A percentile compares a stretch with the other conserved stretches of the same genome.
These are phyloP conservation scores for Acanthamoeba quina DNA, from an alignment of 208 protist genomes.

Conservation along the genomic window DNA sequence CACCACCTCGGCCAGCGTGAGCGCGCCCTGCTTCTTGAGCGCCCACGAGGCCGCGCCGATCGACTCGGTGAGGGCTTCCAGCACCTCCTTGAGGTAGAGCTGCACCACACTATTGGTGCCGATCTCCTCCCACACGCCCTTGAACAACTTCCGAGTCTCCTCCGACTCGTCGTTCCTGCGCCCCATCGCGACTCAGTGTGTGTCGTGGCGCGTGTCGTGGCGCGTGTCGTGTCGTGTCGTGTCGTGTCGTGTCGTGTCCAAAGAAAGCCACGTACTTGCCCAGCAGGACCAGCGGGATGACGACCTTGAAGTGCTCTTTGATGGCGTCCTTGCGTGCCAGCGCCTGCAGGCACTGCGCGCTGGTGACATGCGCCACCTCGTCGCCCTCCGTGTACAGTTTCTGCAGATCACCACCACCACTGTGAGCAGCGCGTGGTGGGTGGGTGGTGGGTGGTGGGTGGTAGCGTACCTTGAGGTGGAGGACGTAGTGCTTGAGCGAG, in stretches of 20 bases:
- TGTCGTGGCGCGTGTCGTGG: background rate
- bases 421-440: background rate
- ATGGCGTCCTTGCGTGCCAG: slow-evolving; percentile 56
- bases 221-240: too few species aligned
- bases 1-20: slow-evolving; percentile 58
- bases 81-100: slow-evolving; percentile 72
- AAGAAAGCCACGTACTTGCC: slow-evolving; percentile 20
- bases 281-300: slow-evolving; percentile 55
- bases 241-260: too few species aligned
- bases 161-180: slow-evolving; percentile 67
- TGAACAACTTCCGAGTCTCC: slow-evolving; percentile 51
- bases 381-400: slow-evolving; percentile 70
- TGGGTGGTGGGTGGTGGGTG: background rate
- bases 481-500: slow-evolving; percentile 56
- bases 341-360: slow-evolving; percentile 57
- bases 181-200: background rate
- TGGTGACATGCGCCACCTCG: slow-evolving; percentile 38
- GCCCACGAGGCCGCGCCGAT: slow-evolving; percentile 53
- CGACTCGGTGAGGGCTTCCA: slow-evolving; percentile 34
- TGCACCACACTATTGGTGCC: slow-evolving; percentile 52
- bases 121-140: slow-evolving; percentile 65
- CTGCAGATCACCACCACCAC: background rate
- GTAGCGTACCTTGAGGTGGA: slow-evolving; percentile 45
- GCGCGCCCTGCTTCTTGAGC: slow-evolving; percentile 66
- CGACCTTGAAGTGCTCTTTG: slow-evolving; percentile 66